Base-by-base conservation (phyloP, 2,329 filamentous ascomycete genomes). In the Colletotrichum gloeosporioides region DNA sequence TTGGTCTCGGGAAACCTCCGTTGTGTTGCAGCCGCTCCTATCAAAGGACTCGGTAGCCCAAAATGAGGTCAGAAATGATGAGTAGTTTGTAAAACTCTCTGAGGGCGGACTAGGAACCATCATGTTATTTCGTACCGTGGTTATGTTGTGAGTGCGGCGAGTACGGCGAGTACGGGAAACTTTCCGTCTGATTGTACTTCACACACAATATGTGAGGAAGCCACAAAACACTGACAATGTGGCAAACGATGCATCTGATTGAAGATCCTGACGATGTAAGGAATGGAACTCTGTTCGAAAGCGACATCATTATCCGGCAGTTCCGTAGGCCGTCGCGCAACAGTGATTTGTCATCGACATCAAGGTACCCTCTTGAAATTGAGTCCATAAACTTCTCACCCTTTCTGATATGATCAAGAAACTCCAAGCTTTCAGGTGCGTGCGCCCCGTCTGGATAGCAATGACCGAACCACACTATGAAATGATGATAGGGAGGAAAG, bases 281-380 rank as follows among this genome's bases (percentile, higher is more conserved):
- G n/a, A 1, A 49, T 3, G 0, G 3, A 0, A 49, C 1, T 49
- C 10, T 49, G 6, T 13, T 49, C 44, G 6, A 22, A 49, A 49
- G 3, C 44, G 18, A 22, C n/a, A 49, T 49, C n/a, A 49, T 0
- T 13, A 22, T 49, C 44, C 1, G 44, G 18, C 0, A 3, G 1
- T 12, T 49, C 44, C 44, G 9, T 4, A 49, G 18, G 44, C 1
- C 1, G 2, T 12, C 18, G 9, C 9, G 18, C 44, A 49, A 7
- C 18, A n/a, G 3, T 22, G 4, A 49, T 4, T 22, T 49, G 10
- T 13, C 44, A 22, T 49, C 44, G 44, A 22, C 9, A n/a, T 22
- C 39, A n/a, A 0, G n/a, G 4, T 6, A 12, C 18, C 18, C 39
- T 49, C 6, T 36, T 36, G 34, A 15, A 8, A 36, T 36, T 15